Evolutionary conservation across 1,139 yeast species (phyloP).

Genomic region (Diutina sp.): DNA sequence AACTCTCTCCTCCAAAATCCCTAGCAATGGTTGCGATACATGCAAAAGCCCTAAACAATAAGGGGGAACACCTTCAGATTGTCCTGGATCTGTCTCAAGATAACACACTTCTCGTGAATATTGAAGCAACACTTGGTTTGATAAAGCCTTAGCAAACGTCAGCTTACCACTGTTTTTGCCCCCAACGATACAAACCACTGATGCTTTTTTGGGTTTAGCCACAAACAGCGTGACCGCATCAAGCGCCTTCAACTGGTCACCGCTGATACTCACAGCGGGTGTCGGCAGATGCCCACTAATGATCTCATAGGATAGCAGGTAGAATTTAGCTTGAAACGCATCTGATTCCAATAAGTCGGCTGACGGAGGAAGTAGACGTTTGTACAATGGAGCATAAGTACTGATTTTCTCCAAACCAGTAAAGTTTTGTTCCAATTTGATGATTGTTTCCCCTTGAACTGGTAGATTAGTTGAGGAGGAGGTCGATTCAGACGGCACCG

Average conservation of each 20-base stretch:
- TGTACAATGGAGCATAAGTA: not conserved
- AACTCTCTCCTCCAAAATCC: not conserved
- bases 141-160: not conserved
- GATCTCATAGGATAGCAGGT: not conserved
- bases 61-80: not conserved
- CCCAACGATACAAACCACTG: constrained; percentile 1
- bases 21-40: not conserved
- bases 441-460: not conserved
- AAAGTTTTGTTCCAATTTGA: not conserved
- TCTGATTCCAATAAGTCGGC: not conserved
- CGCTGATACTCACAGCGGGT: not conserved
- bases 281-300: not conserved
- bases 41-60: not conserved
- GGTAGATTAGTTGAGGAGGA: not conserved
- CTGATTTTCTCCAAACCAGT: not conserved
- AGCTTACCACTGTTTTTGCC: not conserved
- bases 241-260: not conserved
- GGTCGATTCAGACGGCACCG: not conserved
- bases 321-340: not conserved
- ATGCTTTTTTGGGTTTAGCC: not conserved
- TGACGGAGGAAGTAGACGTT: not conserved
- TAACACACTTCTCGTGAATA: not conserved
- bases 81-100: not conserved
- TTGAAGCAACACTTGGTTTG: not conserved
- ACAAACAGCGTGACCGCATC: not conserved